phyloP scores from a whole-genome alignment of 1,139 yeast species.

The Yamadazyma aaseri region DNA sequence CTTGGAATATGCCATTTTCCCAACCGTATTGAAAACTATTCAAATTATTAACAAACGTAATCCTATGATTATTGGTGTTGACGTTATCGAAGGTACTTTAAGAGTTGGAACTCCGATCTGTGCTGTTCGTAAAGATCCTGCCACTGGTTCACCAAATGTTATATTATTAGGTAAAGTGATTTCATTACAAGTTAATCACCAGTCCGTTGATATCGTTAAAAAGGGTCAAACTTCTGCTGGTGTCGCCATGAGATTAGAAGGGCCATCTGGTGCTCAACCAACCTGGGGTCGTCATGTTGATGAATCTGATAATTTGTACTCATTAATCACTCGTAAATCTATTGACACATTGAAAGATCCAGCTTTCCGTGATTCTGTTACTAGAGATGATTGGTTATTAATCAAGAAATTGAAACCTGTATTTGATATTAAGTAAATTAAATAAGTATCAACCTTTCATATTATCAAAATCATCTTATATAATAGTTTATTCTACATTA shows the following conservation, averaged over 20 bases:
- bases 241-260: slow-evolving; percentile 96
- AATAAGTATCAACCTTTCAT: not conserved
- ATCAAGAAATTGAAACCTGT: slow-evolving; percentile 85
- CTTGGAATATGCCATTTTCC: slow-evolving; percentile 87
- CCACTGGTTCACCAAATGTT: slow-evolving; percentile 70
- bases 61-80: slow-evolving; percentile 99
- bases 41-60: slow-evolving; percentile 98
- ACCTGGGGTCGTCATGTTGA: slow-evolving; percentile 99
- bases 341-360: slow-evolving; percentile 98
- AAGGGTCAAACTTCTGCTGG: slow-evolving; percentile 97
- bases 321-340: slow-evolving; percentile 82
- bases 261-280: slow-evolving; percentile 90
- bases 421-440: slow-evolving; percentile 65
- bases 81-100: slow-evolving; percentile 86
- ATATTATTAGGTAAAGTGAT: slow-evolving; percentile 81
- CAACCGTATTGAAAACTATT: slow-evolving; percentile 89
- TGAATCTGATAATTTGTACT: slow-evolving; percentile 84
- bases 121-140: slow-evolving; percentile 87
- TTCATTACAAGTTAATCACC: slow-evolving; percentile 93
- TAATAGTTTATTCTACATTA: slow-evolving; percentile 1
- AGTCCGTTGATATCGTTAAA: slow-evolving; percentile 72
- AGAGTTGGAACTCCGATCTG: slow-evolving; percentile 94
- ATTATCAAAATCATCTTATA: not conserved
- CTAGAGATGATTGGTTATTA: slow-evolving; percentile 93
- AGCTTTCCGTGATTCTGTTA: slow-evolving; percentile 91